phyloP scores from a whole-genome alignment of 2,329 filamentous ascomycete species.

The Stachybotrys chartarum region DNA sequence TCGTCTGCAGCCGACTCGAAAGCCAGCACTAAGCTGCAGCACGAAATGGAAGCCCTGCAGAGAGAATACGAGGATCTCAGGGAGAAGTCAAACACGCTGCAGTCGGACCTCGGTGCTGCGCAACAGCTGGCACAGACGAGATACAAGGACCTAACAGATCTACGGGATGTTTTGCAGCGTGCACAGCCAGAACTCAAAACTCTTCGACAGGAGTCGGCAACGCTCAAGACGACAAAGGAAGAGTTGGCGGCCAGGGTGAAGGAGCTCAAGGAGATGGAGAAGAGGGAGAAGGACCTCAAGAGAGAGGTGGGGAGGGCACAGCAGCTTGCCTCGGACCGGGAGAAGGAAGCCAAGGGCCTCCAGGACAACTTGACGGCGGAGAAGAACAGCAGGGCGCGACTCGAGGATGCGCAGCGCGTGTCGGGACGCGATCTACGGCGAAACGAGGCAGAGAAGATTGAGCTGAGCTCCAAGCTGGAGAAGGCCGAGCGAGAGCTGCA shows the following conservation, averaged over 20 bases:
- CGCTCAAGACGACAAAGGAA: constrained; percentile 67
- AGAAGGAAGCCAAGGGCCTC: constrained; percentile 68
- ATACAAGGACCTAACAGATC: constrained; percentile 80
- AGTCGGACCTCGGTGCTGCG: constrained; percentile 78
- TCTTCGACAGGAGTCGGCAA: constrained; percentile 68
- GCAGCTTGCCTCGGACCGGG: constrained; percentile 64
- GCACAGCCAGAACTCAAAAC: constrained; percentile 78
- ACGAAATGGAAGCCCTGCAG: constrained; percentile 50
- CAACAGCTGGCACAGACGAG: constrained; percentile 80
- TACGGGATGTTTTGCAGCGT: constrained; percentile 74
- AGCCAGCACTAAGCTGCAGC: constrained; percentile 48
- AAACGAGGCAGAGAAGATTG: constrained; percentile 71
- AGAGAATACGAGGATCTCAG: constrained; percentile 62
- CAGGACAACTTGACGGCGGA: constrained; percentile 75
- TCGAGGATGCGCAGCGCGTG: constrained; percentile 72
- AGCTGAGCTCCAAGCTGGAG: constrained; percentile 67
- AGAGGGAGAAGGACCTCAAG: constrained; percentile 73
- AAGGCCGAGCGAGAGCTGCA: constrained; percentile 63
- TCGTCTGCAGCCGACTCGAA: constrained; percentile 24
- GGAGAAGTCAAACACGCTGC: constrained; percentile 58
- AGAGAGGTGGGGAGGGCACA: constrained; percentile 65
- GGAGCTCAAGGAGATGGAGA: constrained; percentile 71
- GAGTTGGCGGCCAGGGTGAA: constrained; percentile 53
- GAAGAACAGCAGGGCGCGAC: constrained; percentile 59
- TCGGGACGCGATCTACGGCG: constrained; percentile 71